Evolutionary conservation across 2,329 filamentous ascomycete species (phyloP).

Genomic region (Nigrospora sphaerica): DNA sequence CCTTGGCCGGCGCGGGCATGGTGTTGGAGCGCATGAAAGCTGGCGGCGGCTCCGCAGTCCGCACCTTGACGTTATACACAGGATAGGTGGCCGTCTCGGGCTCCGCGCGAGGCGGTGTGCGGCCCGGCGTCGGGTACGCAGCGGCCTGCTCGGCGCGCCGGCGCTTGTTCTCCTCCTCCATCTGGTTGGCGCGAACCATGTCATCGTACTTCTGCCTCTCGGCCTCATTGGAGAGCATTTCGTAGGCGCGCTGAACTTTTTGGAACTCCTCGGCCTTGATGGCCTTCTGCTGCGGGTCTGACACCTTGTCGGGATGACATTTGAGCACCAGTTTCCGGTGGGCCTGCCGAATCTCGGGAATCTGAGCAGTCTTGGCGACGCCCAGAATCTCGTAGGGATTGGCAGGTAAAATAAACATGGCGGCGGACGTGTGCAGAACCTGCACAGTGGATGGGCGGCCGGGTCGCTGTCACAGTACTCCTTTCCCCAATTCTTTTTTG

Average conservation of each 20-base stretch:
- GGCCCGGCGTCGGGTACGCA: neutral
- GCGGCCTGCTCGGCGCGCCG: neutral
- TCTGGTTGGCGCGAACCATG: conserved; percentile 44
- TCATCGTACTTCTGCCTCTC: conserved; percentile 73
- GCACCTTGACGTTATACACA: neutral
- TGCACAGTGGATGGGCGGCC: neutral
- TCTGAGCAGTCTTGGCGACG: conserved; percentile 63
- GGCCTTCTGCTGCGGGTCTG: conserved; percentile 68
- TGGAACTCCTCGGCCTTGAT: conserved; percentile 84
- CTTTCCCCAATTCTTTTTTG: neutral
- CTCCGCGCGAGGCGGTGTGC: conserved; percentile 5
- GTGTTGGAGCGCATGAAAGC: neutral
- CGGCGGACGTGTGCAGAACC: conserved; percentile 9
- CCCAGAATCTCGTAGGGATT: conserved; percentile 79
- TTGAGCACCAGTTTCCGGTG: conserved; percentile 83
- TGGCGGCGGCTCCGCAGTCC: conserved; percentile 3
- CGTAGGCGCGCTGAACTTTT: conserved; percentile 86
- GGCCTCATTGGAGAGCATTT: conserved; percentile 73
- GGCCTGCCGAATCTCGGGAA: conserved; percentile 66
- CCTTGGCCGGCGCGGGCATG: neutral
- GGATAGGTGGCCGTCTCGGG: neutral
- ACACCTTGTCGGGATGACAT: conserved; percentile 87
- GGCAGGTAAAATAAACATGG: conserved; percentile 45
- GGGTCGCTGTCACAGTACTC: neutral
- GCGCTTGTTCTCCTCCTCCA: conserved; percentile 29